These are phyloP conservation scores for Leptodermis oblonga DNA, from an alignment of 257 asterid species.

Conservation along the genomic window DNA sequence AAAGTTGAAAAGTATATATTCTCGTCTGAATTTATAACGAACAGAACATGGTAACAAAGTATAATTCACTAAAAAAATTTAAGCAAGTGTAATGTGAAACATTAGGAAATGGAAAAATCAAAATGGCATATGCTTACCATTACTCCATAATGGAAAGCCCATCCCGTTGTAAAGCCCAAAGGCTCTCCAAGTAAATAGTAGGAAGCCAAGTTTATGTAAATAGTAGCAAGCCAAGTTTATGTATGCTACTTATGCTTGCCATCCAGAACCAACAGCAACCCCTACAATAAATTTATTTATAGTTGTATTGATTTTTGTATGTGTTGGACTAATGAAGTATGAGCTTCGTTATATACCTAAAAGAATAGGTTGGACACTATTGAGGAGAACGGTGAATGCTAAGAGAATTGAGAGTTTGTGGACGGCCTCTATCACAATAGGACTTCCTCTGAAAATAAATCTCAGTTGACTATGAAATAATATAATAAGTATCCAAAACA, in stretches of 20 bases:
- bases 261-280: slow-evolving; percentile 63
- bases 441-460: slow-evolving; percentile 39
- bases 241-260: slow-evolving; percentile 55
- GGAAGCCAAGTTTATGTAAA: no score
- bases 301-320: no score
- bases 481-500: slow-evolving; percentile 35
- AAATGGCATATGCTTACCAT: slow-evolving; percentile 27
- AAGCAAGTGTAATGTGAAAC: no score
- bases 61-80: no score
- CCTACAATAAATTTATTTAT: slow-evolving; percentile 31
- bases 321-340: no score
- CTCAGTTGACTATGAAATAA: slow-evolving; percentile 38
- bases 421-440: slow-evolving; percentile 43
- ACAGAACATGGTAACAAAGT: no score
- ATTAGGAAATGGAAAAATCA: background rate
- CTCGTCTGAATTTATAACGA: no score
- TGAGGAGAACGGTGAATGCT: slow-evolving; percentile 51
- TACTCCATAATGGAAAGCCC: slow-evolving; percentile 43
- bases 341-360: slow-evolving; percentile 42
- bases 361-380: slow-evolving; percentile 56
- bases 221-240: slow-evolving; percentile 46
- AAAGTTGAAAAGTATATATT: background rate
- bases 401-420: slow-evolving; percentile 38
- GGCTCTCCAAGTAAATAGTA: slow-evolving; percentile 50
- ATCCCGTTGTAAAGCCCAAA: slow-evolving; percentile 37